Conservation (phyloP, 202 grass and related monocot species). For the Brachypodium distachyon region DNA sequence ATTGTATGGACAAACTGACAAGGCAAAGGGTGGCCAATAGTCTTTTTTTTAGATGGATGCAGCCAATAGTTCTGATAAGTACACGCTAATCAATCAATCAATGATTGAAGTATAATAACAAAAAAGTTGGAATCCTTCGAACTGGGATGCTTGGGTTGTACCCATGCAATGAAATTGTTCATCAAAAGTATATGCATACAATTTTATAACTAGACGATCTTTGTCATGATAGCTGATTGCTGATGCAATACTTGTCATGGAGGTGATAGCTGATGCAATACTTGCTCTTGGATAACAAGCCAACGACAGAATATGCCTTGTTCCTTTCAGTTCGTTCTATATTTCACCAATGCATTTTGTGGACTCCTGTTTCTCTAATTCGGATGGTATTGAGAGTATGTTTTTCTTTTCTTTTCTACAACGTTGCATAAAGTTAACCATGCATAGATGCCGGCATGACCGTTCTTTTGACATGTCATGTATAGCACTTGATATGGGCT, state of each 20-base stretch:
- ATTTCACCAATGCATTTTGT: neutral
- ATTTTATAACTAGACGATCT: neutral
- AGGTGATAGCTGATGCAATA: neutral
- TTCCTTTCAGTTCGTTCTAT: neutral
- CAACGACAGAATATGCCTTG: neutral
- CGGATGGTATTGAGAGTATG: neutral
- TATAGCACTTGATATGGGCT: neutral
- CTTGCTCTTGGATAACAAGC: neutral
- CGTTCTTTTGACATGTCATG: neutral
- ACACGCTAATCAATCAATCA: slow-evolving; percentile 22
- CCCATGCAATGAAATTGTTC: neutral
- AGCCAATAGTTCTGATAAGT: neutral
- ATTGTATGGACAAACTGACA: slow-evolving; percentile 6
- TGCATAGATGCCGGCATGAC: neutral
- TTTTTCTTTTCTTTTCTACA: neutral
- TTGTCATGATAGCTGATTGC: neutral
- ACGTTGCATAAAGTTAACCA: neutral
- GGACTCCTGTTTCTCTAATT: neutral
- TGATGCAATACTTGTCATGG: neutral
- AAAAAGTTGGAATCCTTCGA: neutral
- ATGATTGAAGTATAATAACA: slow-evolving; percentile 17
- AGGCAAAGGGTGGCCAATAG: too few species aligned
- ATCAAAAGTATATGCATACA: neutral
- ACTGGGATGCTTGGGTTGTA: neutral
- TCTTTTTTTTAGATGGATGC: too few species aligned